These are phyloP conservation scores for Coprinopsis cinerea DNA, from an alignment of 768 basidiomycete species.

Conservation along the genomic window DNA sequence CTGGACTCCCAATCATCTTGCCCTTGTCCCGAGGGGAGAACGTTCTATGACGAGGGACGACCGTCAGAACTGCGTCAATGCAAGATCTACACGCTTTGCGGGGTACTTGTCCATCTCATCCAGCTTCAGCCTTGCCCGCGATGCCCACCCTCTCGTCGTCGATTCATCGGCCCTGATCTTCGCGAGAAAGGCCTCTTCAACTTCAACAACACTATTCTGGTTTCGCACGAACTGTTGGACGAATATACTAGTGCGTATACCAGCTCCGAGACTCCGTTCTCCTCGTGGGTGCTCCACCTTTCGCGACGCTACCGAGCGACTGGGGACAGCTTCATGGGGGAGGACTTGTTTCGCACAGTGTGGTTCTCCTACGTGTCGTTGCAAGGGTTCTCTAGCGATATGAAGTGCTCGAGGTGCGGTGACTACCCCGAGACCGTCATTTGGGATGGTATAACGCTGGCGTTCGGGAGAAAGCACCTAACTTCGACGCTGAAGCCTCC, in stretches of 20 bases:
- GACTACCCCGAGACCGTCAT: constrained; percentile 23
- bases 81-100: constrained; percentile 12
- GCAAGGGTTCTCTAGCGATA: constrained; percentile 18
- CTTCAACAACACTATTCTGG: constrained; percentile 24
- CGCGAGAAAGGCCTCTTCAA: constrained; percentile 26
- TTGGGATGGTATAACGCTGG: constrained; percentile 29
- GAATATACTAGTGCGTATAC: constrained; percentile 27
- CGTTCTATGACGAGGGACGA: neutral
- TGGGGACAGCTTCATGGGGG: constrained; percentile 17
- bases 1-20: constrained; percentile 11
- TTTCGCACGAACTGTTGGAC: constrained; percentile 28
- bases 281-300: constrained; percentile 20
- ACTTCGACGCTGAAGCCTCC: constrained; percentile 20
- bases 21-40: constrained; percentile 6
- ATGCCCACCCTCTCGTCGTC: constrained; percentile 7
- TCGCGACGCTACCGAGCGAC: constrained; percentile 19
- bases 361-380: constrained; percentile 29
- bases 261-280: constrained; percentile 30
- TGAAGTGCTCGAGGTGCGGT: constrained; percentile 23
- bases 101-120: constrained; percentile 4
- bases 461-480: constrained; percentile 24
- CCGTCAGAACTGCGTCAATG: constrained; percentile 3
- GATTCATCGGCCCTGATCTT: constrained; percentile 27
- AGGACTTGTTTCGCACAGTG: constrained; percentile 22
- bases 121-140: constrained; percentile 14